Percentiles rank a stretch among this genome's conserved stretches.
Conservation (phyloP, 73 alveolate genomes). For the Halteria grandinella region DNA sequence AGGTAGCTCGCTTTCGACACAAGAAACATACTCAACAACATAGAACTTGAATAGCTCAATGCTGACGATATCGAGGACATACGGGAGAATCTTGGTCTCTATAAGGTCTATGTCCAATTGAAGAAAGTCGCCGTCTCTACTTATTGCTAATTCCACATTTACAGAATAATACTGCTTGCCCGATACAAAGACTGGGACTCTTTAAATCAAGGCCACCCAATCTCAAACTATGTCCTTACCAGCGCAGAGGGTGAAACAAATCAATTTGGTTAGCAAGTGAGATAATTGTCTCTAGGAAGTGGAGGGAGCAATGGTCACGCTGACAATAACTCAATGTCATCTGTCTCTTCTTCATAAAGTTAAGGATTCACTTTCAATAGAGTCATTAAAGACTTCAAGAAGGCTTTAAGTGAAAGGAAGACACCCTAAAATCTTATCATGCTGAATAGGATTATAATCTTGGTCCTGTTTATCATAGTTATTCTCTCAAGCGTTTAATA, state of each 20-base stretch:
- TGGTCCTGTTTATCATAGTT: neutral
- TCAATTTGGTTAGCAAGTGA: neutral
- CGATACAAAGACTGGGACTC: neutral
- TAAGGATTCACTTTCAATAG: constrained; percentile 18
- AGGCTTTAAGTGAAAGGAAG: constrained; percentile 39
- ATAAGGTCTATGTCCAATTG: constrained; percentile 1
- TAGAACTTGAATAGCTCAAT: constrained; percentile 17
- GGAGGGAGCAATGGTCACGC: neutral
- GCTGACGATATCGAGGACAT: constrained; percentile 32
- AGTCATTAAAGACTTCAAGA: constrained; percentile 33
- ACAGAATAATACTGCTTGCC: neutral
- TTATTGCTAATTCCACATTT: neutral
- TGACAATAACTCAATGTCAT: neutral
- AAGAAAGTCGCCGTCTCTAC: constrained; percentile 16
- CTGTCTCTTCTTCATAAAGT: constrained; percentile 6
- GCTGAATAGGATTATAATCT: constrained; percentile 2
- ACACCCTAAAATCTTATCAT: neutral
- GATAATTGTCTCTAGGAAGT: neutral
- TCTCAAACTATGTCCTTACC: neutral
- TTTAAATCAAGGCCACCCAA: neutral
- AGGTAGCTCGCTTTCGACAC: neutral
- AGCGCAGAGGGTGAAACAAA: neutral
- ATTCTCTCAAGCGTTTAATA: constrained; percentile 1
- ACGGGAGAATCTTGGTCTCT: constrained; percentile 17
- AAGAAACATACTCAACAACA: constrained; percentile 11